Evolutionary conservation across 2,329 filamentous ascomycete species (phyloP), one percentile per base, ranked within the genome.

Genomic region (Dothideomycetidae sp.): DNA sequence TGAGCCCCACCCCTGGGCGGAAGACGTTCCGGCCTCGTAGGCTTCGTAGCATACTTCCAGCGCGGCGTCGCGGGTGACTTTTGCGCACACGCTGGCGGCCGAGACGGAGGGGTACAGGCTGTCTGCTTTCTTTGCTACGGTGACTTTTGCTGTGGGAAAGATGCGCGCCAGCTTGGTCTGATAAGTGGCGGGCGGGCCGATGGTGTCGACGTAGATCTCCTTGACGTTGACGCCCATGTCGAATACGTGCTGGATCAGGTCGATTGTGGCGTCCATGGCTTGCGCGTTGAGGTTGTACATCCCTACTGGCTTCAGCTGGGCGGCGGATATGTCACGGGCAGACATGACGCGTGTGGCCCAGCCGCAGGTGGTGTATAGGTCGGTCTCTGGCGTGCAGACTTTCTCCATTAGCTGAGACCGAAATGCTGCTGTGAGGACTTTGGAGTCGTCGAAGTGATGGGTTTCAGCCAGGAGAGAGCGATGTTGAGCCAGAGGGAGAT

Each of bases 171-270:
- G 66, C 53, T 79, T 83, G 52, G 72, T 75, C 65, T 96, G 86
- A 64, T 96, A 93, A 3, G 75, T 64, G 12, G 71, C 75, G 2
- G 88, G 86, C 39, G 70, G 79, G 21, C 88, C 88, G 52, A 96
- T 81, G 2, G 88, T 96, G 61, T 98, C 88, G 54, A 98, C 86
- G 57, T 85, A 98, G 36, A 98, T 81, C 58, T 94, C 83, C 40
- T 68, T 71, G 3, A 96, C 67, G 55, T 92, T 85, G 44, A 96
- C 81, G 23, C 83, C 82, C 13, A 69, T 67, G 5, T 73, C 75
- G 23, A 90, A 69, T 3, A 93, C 81, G 23, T 75, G 76, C 39
- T 74, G 67, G 51, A 96, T 88, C 36, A 98, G 67, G 28, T 73
- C 72, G 15, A 93, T 74, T 0, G 88, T 96, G 3, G 88, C 82